Evolutionary conservation across 2,329 filamentous ascomycete genomes (phyloP).

Genomic region (Cladorrhinum sp.): DNA sequence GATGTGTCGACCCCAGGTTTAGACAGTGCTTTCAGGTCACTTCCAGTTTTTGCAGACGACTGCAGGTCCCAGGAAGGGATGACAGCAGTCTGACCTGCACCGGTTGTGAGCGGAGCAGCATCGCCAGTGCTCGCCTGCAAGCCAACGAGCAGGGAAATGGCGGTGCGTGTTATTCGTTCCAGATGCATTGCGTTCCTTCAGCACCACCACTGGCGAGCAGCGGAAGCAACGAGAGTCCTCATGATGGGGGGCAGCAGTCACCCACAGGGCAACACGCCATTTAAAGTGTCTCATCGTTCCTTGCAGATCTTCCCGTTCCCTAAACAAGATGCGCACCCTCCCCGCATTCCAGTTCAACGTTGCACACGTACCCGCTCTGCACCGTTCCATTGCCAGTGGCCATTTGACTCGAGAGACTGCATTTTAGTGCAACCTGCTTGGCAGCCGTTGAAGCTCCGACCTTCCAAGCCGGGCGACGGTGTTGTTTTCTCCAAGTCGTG

Average conservation of each 20-base stretch:
- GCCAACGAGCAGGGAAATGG: neutral
- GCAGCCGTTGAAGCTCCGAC: neutral
- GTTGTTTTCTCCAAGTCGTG: too few relatives aligned
- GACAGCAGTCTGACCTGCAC: conserved; percentile 29
- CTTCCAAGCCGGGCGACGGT: neutral
- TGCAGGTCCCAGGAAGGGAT: conserved; percentile 50
- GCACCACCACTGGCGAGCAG: neutral
- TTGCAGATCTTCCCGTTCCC: neutral
- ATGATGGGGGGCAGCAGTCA: neutral
- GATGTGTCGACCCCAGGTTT: conserved; percentile 43
- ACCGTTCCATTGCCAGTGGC: neutral
- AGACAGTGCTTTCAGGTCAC: conserved; percentile 40
- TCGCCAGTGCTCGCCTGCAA: neutral
- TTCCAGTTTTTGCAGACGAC: conserved; percentile 38
- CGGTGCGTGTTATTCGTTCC: neutral
- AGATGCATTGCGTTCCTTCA: neutral
- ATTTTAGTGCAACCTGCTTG: neutral
- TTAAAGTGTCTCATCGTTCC: neutral
- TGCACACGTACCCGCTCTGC: neutral
- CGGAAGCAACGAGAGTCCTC: neutral
- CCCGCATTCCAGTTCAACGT: conserved; percentile 9
- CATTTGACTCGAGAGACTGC: neutral
- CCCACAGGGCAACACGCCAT: neutral
- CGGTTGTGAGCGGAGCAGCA: conserved; percentile 23
- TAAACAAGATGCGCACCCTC: neutral